phyloP scores from a whole-genome alignment of 306 rosid genomes.

The Geum urbanum region DNA sequence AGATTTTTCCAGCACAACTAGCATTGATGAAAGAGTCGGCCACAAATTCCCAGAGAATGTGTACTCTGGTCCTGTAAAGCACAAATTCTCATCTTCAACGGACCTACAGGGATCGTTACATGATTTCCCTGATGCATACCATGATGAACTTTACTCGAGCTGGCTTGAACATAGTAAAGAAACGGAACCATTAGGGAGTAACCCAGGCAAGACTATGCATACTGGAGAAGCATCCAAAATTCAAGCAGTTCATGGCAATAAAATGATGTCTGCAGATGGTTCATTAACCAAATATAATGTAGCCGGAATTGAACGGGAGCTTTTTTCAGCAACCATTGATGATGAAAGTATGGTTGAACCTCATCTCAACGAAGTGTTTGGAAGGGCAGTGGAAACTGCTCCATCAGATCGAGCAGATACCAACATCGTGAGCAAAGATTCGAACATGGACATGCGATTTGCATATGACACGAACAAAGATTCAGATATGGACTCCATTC shows the following conservation, averaged over 20 bases:
- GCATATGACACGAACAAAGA: constrained; percentile 24
- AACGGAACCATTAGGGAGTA: constrained; percentile 25
- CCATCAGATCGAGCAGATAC: constrained; percentile 28
- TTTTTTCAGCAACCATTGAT: constrained; percentile 16
- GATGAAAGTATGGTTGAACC: constrained; percentile 29
- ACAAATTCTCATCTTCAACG: constrained; percentile 24
- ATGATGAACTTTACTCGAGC: constrained; percentile 34
- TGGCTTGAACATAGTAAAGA: constrained; percentile 47
- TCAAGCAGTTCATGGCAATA: constrained; percentile 16
- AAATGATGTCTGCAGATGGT: constrained; percentile 17
- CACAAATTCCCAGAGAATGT: constrained; percentile 26
- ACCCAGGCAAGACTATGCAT: constrained; percentile 24
- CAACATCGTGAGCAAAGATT: constrained; percentile 19
- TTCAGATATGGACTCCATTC: constrained; percentile 46
- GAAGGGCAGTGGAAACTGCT: constrained; percentile 20
- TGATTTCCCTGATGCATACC: constrained; percentile 31
- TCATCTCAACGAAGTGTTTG: constrained; percentile 11
- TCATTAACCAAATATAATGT: constrained; percentile 25
- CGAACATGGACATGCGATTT: constrained; percentile 21
- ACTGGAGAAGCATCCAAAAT: constrained; percentile 31
- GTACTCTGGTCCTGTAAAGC: constrained; percentile 24
- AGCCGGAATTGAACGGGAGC: constrained; percentile 24
- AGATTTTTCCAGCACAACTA: constrained; percentile 31
- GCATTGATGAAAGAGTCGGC: constrained; percentile 27
- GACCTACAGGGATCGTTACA: constrained; percentile 29